Conservation (phyloP, 352 stramenopile genomes). For the Phytophthora ohioensis region DNA sequence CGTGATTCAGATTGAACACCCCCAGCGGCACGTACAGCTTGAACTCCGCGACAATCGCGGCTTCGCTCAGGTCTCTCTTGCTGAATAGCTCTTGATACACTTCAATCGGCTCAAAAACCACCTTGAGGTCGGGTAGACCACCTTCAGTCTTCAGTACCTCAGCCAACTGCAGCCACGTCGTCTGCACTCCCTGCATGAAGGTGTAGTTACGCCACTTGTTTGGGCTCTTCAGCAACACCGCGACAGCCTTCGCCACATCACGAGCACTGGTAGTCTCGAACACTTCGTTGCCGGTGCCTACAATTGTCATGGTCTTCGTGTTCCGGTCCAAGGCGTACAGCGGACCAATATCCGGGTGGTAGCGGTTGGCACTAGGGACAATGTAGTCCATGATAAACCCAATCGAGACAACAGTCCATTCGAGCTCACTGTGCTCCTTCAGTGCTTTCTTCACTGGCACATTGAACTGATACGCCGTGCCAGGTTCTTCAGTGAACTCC, state of each 20-base stretch:
- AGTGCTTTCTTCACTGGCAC: slow-evolving; percentile 31
- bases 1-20: slow-evolving; percentile 30
- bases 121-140: slow-evolving; percentile 32
- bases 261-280: slow-evolving; percentile 41
- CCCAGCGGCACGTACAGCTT: slow-evolving; percentile 31
- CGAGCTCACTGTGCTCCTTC: slow-evolving; percentile 36
- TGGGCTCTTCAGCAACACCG: slow-evolving; percentile 28
- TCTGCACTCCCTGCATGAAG: slow-evolving; percentile 44
- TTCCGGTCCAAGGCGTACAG: slow-evolving; percentile 31
- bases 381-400: slow-evolving; percentile 48
- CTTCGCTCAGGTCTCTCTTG: slow-evolving; percentile 14
- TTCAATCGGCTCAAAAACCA: slow-evolving; percentile 30
- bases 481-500: slow-evolving; percentile 27
- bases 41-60: slow-evolving; percentile 25
- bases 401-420: slow-evolving; percentile 46
- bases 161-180: slow-evolving; percentile 42
- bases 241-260: slow-evolving; percentile 32
- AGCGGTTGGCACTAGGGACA: slow-evolving; percentile 39
- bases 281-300: slow-evolving; percentile 40
- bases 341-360: slow-evolving; percentile 32
- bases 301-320: slow-evolving; percentile 44
- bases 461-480: slow-evolving; percentile 21
- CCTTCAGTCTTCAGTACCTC: slow-evolving; percentile 37
- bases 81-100: slow-evolving; percentile 18
- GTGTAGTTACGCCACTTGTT: slow-evolving; percentile 45